Evolutionary conservation across 306 rosid genomes (phyloP), one percentile per base, ranked within the genome.

Genomic region (Luffa acutangula): DNA sequence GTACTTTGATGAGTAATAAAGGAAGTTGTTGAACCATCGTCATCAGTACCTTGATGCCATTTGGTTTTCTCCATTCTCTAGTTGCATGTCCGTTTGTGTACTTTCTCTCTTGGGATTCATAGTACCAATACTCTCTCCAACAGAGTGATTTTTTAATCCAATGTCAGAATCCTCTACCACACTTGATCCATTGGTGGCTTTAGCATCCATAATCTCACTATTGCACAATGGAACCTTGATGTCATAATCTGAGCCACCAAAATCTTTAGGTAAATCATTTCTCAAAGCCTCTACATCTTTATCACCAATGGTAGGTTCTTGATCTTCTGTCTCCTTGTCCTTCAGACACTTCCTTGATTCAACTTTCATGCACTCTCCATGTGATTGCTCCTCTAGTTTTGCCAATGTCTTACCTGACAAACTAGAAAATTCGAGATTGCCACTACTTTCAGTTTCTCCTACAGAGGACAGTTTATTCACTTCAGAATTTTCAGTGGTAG

Each of bases 1-100:
- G 66, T 12, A 60, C 69, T 57, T 20, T 75, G 78, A 77, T 78
- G 79, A 72, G 71, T 75, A 42, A 60, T 12, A 76, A 41, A 58
- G 56, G 41, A 56, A 33, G 52, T 73, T 42, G n/a, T 77, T 21
- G 58, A 53, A 43, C 57, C 80, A 84, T 66, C 89, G 33, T 31
- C 52, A 74, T 80, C 77, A 88, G 80, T 73, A 95, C 99, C 97
- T 93, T 78, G 87, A 81, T 78, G 74, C 79, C 73, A 65, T 80
- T 80, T 78, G 87, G 51, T 81, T 87, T 81, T 69, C 80, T 82
- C 72, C 85, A 80, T 81, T 79, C 82, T 80, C 66, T 13, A 84
- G 70, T 77, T 80, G 89, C 67, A 72, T 31, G 80, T 80, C 89
- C 67, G 21, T 77, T 80, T 83, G 91, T 87, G 65, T 75, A 51